Percentiles rank a stretch among this genome's conserved stretches.
Conservation (phyloP, 352 stramenopile species). For the Phytophthora cactorum region DNA sequence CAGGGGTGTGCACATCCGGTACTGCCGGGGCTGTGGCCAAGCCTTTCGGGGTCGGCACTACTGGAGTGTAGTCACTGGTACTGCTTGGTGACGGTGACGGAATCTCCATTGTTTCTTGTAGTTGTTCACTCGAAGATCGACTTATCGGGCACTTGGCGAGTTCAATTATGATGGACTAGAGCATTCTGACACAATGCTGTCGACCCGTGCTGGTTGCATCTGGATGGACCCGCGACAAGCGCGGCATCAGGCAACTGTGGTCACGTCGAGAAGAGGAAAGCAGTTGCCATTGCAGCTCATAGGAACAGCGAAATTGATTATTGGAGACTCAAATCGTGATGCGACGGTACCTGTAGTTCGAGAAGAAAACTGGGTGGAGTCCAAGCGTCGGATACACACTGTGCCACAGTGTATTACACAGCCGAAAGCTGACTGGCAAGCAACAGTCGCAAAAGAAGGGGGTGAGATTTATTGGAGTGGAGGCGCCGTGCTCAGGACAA, state of each 20-base stretch:
- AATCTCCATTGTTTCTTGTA: constrained; percentile 2
- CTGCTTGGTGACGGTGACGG: not conserved
- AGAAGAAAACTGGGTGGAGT: not conserved
- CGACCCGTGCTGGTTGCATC: not conserved
- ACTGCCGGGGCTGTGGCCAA: not conserved
- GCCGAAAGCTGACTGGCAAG: constrained; percentile 6
- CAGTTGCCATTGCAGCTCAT: constrained; percentile 1
- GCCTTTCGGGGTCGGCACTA: constrained; percentile 4
- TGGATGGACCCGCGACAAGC: constrained; percentile 1
- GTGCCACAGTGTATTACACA: too few relatives aligned
- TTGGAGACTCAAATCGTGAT: constrained; percentile 20
- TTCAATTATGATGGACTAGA: constrained; percentile 2
- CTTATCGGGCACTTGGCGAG: not conserved
- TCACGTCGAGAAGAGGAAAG: constrained; percentile 6
- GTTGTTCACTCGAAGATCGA: not conserved
- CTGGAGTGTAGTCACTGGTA: not conserved
- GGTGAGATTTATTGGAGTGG: not conserved
- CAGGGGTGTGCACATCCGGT: not conserved
- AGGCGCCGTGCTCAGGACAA: not conserved
- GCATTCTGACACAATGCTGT: not conserved
- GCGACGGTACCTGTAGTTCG: constrained; percentile 15
- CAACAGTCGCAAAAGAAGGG: not conserved
- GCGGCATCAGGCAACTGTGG: not conserved
- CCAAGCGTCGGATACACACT: not conserved
- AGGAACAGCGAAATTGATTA: constrained; percentile 9